Conservation (phyloP, 192 early-diverging fungal genomes). For the Linnemannia hyalina region DNA sequence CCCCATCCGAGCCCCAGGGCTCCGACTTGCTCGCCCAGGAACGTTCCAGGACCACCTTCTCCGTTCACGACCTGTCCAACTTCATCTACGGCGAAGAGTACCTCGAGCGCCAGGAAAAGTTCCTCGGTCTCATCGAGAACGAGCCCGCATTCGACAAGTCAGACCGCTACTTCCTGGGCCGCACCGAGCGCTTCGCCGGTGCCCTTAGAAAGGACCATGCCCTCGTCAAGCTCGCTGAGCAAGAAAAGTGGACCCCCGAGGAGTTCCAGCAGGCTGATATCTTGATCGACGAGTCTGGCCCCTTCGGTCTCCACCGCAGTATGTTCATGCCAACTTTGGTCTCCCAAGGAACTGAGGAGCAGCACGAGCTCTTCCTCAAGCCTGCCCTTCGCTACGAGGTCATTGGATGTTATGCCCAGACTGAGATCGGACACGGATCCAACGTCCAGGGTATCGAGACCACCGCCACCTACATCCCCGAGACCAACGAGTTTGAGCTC, state of each 20-base stretch:
- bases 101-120: slow-evolving; percentile 67
- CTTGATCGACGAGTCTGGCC: slow-evolving; percentile 73
- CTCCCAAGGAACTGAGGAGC: slow-evolving; percentile 82
- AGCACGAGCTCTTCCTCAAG: slow-evolving; percentile 81
- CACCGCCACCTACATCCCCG: slow-evolving; percentile 84
- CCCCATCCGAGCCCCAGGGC: slow-evolving; percentile 63
- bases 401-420: slow-evolving; percentile 90
- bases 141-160: slow-evolving; percentile 83
- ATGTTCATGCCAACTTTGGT: slow-evolving; percentile 90
- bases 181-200: slow-evolving; percentile 74
- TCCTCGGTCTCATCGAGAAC: slow-evolving; percentile 71
- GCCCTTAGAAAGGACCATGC: slow-evolving; percentile 73
- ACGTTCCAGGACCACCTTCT: slow-evolving; percentile 76
- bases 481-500: slow-evolving; percentile 90
- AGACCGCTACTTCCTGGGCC: slow-evolving; percentile 77
- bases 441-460: slow-evolving; percentile 95
- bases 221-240: slow-evolving; percentile 72
- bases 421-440: slow-evolving; percentile 83
- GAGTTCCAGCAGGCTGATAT: slow-evolving; percentile 64
- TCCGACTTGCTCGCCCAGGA: slow-evolving; percentile 70
- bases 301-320: slow-evolving; percentile 77
- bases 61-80: slow-evolving; percentile 71
- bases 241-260: slow-evolving; percentile 69
- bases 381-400: slow-evolving; percentile 81
- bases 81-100: slow-evolving; percentile 78